Conservation (phyloP, 495 filamentous ascomycete species). For the Penicillium steckii region DNA sequence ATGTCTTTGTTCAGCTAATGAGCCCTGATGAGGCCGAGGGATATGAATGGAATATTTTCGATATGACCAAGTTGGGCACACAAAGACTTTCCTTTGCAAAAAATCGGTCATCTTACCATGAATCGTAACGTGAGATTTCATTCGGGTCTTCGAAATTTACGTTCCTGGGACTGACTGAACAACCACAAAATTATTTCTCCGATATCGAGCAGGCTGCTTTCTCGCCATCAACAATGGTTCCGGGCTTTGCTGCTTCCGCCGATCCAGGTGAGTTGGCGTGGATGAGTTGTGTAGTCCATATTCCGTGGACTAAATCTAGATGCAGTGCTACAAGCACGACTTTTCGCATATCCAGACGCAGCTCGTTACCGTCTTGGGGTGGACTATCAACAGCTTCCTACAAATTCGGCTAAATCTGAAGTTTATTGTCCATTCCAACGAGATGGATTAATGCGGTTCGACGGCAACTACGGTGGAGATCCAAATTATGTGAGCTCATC, state of each 20-base stretch:
- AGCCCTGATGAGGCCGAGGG: conserved; percentile 36
- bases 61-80: conserved; percentile 41
- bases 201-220: conserved; percentile 53
- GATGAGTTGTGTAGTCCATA: conserved; percentile 15
- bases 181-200: conserved; percentile 47
- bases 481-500: conserved; percentile 55
- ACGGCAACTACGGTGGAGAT: conserved; percentile 60
- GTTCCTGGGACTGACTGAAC: too few relatives aligned
- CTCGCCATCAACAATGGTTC: conserved; percentile 50
- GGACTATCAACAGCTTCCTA: conserved; percentile 58
- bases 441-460: conserved; percentile 62
- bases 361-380: conserved; percentile 65
- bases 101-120: conserved; percentile 37
- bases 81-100: conserved; percentile 33
- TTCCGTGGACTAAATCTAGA: too few relatives aligned
- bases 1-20: conserved; percentile 49
- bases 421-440: conserved; percentile 70
- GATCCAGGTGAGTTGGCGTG: conserved; percentile 48
- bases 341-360: conserved; percentile 70
- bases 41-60: conserved; percentile 39
- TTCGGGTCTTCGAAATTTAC: background rate
- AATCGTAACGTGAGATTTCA: conserved; percentile 31
- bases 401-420: conserved; percentile 23
- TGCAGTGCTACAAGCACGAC: conserved; percentile 66
- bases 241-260: conserved; percentile 40